Conservation (phyloP, 2,329 filamentous ascomycete genomes). For the Colletotrichum limetticola region DNA sequence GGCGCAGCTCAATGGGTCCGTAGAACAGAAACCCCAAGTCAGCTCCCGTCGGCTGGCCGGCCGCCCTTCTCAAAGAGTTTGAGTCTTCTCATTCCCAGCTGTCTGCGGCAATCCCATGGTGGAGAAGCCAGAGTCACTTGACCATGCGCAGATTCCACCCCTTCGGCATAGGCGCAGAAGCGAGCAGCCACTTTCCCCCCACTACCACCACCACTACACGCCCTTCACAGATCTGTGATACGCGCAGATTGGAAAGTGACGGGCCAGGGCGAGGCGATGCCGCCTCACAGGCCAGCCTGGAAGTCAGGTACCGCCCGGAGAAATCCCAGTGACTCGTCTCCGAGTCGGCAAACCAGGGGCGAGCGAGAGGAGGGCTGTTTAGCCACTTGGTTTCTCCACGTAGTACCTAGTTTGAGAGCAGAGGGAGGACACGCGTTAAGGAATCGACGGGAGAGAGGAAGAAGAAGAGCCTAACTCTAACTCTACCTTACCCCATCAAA, state of each 20-base stretch:
- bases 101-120: neutral
- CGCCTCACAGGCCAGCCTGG: neutral
- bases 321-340: neutral
- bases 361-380: neutral
- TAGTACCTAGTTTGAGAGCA: neutral
- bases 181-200: constrained; percentile 1
- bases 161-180: constrained; percentile 19
- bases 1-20: constrained; percentile 9
- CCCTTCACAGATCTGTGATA: neutral
- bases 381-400: neutral
- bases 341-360: neutral
- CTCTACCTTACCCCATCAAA: neutral
- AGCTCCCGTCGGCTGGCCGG: neutral
- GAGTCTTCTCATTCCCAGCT: neutral
- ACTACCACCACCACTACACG: neutral
- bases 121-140: constrained; percentile 26
- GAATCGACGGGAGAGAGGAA: neutral
- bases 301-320: constrained; percentile 5
- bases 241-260: neutral
- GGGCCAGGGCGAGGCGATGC: neutral
- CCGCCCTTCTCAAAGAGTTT: neutral
- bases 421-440: neutral
- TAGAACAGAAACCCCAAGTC: neutral
- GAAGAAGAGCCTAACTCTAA: neutral
- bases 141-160: constrained; percentile 12